Percentiles rank a stretch among this genome's conserved stretches.
Conservation (phyloP, 2,329 filamentous ascomycete genomes). For the Alternaria sp. region DNA sequence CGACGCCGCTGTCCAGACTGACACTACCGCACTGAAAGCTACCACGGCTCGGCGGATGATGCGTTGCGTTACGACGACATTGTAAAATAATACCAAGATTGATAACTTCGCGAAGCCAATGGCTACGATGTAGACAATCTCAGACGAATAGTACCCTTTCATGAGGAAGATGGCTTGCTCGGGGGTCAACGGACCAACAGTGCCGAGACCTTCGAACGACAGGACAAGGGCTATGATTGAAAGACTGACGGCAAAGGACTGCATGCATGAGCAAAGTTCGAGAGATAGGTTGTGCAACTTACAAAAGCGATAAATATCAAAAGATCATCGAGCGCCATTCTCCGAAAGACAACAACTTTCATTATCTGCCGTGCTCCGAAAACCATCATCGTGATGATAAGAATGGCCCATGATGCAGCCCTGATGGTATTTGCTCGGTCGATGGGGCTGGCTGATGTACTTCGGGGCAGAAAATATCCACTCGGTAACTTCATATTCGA, state of each 20-base stretch:
- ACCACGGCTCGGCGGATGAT: constrained; percentile 27
- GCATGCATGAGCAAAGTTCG: constrained; percentile 7
- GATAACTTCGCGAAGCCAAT: constrained; percentile 42
- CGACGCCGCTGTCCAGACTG: constrained; percentile 36
- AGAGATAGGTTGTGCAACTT: background rate
- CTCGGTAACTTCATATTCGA: constrained; percentile 23
- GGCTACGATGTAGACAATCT: constrained; percentile 41
- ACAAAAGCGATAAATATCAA: constrained; percentile 42
- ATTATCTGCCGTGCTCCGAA: constrained; percentile 36
- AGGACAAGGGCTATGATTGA: constrained; percentile 33
- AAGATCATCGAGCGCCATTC: constrained; percentile 34
- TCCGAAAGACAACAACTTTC: constrained; percentile 34
- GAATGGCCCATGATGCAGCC: constrained; percentile 34
- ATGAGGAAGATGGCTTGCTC: constrained; percentile 30
- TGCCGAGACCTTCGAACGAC: constrained; percentile 34
- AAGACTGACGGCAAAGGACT: constrained; percentile 38
- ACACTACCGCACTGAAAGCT: constrained; percentile 29
- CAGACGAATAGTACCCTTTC: constrained; percentile 41
- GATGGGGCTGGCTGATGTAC: constrained; percentile 3
- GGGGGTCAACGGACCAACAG: constrained; percentile 17
- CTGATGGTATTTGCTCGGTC: constrained; percentile 30
- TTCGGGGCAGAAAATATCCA: constrained; percentile 10
- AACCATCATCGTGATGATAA: constrained; percentile 28
- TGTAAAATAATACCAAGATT: constrained; percentile 36
- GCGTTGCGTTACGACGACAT: constrained; percentile 23